Conservation (phyloP, 2,329 filamentous ascomycete genomes). For the Paracoccidioides brasiliensis region DNA sequence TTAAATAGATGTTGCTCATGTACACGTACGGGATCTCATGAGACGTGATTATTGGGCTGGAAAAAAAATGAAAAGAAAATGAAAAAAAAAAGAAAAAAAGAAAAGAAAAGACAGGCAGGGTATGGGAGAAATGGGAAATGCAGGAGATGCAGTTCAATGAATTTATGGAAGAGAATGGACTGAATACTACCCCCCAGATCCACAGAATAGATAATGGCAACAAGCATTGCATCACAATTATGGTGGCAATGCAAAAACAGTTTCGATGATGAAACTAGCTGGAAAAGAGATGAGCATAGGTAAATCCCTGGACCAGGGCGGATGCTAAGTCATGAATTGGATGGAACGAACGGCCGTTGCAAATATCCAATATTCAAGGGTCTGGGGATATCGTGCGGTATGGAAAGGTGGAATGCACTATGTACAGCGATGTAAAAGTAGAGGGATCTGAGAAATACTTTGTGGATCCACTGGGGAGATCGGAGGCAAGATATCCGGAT, state of each 20-base stretch:
- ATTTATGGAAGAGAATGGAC: too few species aligned
- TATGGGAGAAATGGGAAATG: background rate
- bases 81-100: background rate
- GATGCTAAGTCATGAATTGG: background rate
- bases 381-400: background rate
- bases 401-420: background rate
- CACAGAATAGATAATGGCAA: background rate
- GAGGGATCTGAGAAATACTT: background rate
- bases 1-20: background rate
- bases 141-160: too few species aligned
- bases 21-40: too few species aligned
- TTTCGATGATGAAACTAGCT: background rate
- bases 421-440: background rate
- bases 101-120: background rate
- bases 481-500: background rate
- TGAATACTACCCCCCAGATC: background rate
- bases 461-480: background rate
- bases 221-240: background rate
- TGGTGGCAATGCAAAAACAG: background rate
- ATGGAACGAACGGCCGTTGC: background rate
- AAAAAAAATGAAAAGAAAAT: constrained; percentile 3
- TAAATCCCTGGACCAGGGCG: too few species aligned
- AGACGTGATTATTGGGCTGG: background rate
- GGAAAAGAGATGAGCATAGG: background rate
- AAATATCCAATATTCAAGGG: background rate